A percentile compares a stretch with the other conserved stretches of the same genome.
Evolutionary conservation across 441 rosid genomes (phyloP).

Genomic region (Eutrema salsugineum): DNA sequence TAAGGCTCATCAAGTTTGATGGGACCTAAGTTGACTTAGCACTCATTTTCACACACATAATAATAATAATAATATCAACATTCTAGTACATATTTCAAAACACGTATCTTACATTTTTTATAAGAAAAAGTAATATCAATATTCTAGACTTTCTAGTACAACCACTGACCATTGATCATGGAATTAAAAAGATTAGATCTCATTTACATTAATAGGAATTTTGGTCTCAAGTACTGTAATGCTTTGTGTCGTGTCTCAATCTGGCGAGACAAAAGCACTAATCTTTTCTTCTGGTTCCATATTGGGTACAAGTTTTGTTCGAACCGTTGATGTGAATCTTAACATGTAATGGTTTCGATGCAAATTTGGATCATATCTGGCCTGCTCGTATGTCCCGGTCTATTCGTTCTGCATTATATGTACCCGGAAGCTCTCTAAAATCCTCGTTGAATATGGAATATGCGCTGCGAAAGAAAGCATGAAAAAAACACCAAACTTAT

Average conservation of each 20-base stretch:
- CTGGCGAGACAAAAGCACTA: constrained; percentile 14
- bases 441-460: constrained; percentile 90
- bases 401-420: constrained; percentile 78
- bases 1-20: constrained; percentile 13
- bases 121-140: background rate
- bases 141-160: constrained; percentile 21
- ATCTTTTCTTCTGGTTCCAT: background rate
- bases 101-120: too few relatives aligned
- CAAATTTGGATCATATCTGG: constrained; percentile 43
- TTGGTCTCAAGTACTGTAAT: constrained; percentile 15
- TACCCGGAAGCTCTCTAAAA: constrained; percentile 93
- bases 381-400: constrained; percentile 80
- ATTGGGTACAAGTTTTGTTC: background rate
- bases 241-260: constrained; percentile 8
- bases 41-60: constrained; percentile 19
- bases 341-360: background rate
- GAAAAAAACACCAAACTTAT: background rate
- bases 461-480: constrained; percentile 47
- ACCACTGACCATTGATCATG: constrained; percentile 4
- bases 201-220: constrained; percentile 14
- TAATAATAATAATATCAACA: background rate
- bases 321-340: constrained; percentile 2
- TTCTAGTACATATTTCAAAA: background rate
- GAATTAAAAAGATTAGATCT: background rate
- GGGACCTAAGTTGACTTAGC: constrained; percentile 24